These are phyloP conservation scores for Poa pratensis DNA, from an alignment of 176 grass and related monocot genomes.

Conservation along the genomic window DNA sequence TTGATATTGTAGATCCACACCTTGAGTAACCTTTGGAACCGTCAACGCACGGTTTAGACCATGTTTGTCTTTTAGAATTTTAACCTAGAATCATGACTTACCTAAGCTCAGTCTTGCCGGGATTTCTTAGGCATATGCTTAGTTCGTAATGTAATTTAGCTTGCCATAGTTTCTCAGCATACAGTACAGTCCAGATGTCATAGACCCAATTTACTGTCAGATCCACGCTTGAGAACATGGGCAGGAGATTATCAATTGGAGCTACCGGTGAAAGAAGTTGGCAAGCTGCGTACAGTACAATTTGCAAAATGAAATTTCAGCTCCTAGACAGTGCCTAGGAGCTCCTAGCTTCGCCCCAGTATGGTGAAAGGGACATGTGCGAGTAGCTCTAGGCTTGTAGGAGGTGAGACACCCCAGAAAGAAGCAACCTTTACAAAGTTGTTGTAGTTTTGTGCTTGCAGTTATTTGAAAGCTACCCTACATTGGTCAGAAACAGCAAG, in stretches of 20 bases:
- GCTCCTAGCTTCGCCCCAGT: neutral
- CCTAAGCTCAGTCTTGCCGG: neutral
- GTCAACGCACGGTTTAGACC: neutral
- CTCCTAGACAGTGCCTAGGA: neutral
- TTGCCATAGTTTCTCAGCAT: neutral
- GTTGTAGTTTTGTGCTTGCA: constrained; percentile 45
- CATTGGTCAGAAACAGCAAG: constrained; percentile 38
- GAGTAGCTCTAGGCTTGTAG: neutral
- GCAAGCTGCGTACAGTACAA: too few relatives aligned
- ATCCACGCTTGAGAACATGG: neutral
- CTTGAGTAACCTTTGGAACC: neutral
- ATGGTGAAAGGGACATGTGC: constrained; percentile 30
- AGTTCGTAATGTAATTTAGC: neutral
- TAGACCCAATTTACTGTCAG: neutral
- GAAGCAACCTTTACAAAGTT: constrained; percentile 29
- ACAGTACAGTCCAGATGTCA: neutral
- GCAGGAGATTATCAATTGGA: neutral
- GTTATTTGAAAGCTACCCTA: constrained; percentile 47
- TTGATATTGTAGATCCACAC: neutral
- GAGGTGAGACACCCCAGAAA: constrained; percentile 40
- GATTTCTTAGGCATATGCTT: neutral
- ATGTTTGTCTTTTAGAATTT: neutral
- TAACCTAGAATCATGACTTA: neutral
- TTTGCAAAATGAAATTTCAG: too few relatives aligned
- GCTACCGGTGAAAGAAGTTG: neutral